phyloP scores from a whole-genome alignment of 2,329 filamentous ascomycete genomes.

The Diaporthe amygdali region DNA sequence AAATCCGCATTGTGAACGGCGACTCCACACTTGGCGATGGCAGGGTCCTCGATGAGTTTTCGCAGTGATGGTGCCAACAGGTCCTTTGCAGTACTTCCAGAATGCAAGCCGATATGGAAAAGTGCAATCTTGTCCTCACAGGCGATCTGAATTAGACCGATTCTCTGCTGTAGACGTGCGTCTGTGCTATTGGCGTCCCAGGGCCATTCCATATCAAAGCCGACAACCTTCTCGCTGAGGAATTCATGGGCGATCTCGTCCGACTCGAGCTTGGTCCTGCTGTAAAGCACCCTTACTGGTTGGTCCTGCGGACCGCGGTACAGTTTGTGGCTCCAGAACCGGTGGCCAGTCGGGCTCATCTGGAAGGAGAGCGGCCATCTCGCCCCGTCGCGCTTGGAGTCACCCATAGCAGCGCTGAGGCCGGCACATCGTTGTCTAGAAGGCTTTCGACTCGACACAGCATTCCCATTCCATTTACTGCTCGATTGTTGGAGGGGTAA shows the following conservation, averaged over 20 bases:
- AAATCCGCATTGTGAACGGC: conserved; percentile 70
- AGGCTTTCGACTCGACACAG: not conserved
- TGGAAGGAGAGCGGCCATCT: conserved; percentile 31
- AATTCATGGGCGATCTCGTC: conserved; percentile 74
- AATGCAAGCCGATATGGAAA: conserved; percentile 78
- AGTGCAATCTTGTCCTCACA: conserved; percentile 77
- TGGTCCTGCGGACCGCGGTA: conserved; percentile 60
- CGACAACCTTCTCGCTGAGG: conserved; percentile 71
- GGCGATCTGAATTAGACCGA: conserved; percentile 84
- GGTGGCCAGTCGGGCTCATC: conserved; percentile 3
- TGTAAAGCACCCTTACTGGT: conserved; percentile 79
- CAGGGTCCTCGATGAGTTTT: conserved; percentile 72
- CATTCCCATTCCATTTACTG: not conserved
- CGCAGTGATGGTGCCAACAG: conserved; percentile 74
- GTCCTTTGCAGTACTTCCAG: conserved; percentile 45
- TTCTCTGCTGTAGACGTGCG: conserved; percentile 64
- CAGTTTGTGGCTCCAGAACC: conserved; percentile 70
- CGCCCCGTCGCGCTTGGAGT: not conserved
- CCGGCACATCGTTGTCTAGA: not conserved
- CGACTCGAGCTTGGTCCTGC: conserved; percentile 68
- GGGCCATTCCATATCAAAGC: conserved; percentile 91
- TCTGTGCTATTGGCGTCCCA: conserved; percentile 44
- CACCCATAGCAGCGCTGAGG: not conserved
- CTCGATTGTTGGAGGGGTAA: not conserved
- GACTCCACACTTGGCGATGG: conserved; percentile 78